phyloP scores from a whole-genome alignment of 345 rosid genomes.

The Stellera chamaejasme region DNA sequence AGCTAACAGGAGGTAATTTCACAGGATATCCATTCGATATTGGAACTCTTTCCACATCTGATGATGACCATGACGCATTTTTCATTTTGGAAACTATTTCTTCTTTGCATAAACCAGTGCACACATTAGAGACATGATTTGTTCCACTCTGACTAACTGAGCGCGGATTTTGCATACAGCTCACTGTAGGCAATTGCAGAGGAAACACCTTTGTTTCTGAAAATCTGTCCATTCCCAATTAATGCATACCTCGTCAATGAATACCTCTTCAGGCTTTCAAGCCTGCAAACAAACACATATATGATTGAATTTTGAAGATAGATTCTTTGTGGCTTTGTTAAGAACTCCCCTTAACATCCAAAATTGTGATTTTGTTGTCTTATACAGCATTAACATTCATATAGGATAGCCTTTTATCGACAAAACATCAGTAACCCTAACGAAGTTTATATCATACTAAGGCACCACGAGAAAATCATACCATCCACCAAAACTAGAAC shows the following conservation, averaged over 20 bases:
- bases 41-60: conserved; percentile 20
- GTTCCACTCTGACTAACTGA: conserved; percentile 23
- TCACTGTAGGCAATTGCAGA: conserved; percentile 35
- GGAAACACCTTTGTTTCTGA: conserved; percentile 48
- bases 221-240: conserved; percentile 53
- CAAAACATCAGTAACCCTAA: not conserved
- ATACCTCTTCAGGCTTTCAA: conserved; percentile 9
- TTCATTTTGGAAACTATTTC: too few species aligned
- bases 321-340: not conserved
- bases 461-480: not conserved
- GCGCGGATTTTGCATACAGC: conserved; percentile 30
- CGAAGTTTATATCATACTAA: not conserved
- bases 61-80: too few species aligned
- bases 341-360: too few species aligned
- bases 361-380: too few species aligned
- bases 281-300: conserved; percentile 24
- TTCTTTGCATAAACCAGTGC: conserved; percentile 35
- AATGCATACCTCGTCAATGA: conserved; percentile 27
- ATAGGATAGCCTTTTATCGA: too few species aligned
- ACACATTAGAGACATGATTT: conserved; percentile 36
- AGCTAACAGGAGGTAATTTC: too few species aligned
- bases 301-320: conserved; percentile 7
- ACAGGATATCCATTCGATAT: too few species aligned
- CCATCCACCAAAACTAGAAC: too few species aligned
- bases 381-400: too few species aligned